Evolutionary conservation across 75 land plant species (phyloP), one percentile per base, ranked within the genome.

Genomic region (Adiantum capillusveneris): DNA sequence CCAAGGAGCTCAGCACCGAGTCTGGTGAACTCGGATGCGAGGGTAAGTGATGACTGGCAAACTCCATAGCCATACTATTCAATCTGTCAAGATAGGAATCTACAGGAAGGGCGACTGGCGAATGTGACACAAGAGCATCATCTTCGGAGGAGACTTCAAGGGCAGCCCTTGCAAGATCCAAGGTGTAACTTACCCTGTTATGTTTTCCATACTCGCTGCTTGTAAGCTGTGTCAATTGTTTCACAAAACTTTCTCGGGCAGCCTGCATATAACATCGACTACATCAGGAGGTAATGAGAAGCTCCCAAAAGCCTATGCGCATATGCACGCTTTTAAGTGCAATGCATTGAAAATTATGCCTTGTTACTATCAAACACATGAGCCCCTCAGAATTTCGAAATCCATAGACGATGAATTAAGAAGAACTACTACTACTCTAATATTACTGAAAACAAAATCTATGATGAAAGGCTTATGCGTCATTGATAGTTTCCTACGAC

Each of bases 111-210:
- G 86, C 69, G 44, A 80, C 90, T 11, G 90, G 78, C 18, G 90
- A 83, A 58, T 86, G 83, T 0, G 86, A 80, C 16, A 86, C 60
- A 16, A 86, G 79, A 25, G 90, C 81, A 54, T 86, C 90, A 63
- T 86, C 90, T 70, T 86, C 90, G 22, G 90, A 86, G 6, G 83
- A 82, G 66, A 86, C 75, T 43, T 80, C 68, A 36, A 86, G 65
- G 16, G 83, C 86, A 21, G 79, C 74, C 63, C 63, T 74, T 24
- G 70, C 90, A 65, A 86, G 64, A 67, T 86, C 79, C 29, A 80
- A 62, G 30, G 66, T 42, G 39, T 70, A 17, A 14, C 50, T 14
- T 6, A 46, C 14, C 5, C 37, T 34, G 37, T 34, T 9, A 5
- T 3, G 3, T 5, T 34, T 9, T 3, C 9, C 7, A 9, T 9